phyloP scores from a whole-genome alignment of 2,329 filamentous ascomycete genomes.

The Pseudogymnoascus destructans region DNA sequence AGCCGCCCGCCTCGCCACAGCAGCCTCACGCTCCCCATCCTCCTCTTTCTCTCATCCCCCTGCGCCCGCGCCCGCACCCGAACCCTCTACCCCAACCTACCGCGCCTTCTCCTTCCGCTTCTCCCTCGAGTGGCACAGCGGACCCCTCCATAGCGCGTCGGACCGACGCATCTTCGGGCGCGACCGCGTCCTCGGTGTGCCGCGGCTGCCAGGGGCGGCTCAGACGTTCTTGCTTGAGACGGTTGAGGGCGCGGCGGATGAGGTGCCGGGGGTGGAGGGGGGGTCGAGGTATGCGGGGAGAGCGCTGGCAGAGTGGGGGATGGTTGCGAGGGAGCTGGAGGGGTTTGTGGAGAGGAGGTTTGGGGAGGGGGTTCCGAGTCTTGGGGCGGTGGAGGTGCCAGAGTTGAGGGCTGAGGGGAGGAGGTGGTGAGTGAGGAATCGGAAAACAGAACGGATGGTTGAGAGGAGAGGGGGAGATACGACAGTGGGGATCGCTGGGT shows the following conservation, averaged over 20 bases:
- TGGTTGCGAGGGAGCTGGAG: slow-evolving; percentile 66
- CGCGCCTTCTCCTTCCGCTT: slow-evolving; percentile 58
- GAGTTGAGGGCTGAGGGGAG: slow-evolving; percentile 51
- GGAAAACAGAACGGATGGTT: neutral
- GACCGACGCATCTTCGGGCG: slow-evolving; percentile 33
- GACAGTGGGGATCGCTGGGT: neutral
- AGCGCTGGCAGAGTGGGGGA: slow-evolving; percentile 64
- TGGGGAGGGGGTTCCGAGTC: slow-evolving; percentile 54
- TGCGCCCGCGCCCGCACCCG: slow-evolving; percentile 39
- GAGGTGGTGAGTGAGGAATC: slow-evolving; percentile 25
- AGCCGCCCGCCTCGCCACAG: slow-evolving; percentile 36
- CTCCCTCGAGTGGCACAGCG: slow-evolving; percentile 45
- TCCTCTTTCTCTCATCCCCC: slow-evolving; percentile 30
- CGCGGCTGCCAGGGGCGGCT: slow-evolving; percentile 56
- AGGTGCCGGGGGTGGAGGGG: slow-evolving; percentile 14
- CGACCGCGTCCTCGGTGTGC: slow-evolving; percentile 51
- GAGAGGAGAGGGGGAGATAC: too few species aligned
- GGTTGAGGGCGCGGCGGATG: slow-evolving; percentile 19
- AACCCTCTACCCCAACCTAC: slow-evolving; percentile 32
- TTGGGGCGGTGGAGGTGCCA: slow-evolving; percentile 58
- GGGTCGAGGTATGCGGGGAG: slow-evolving; percentile 53
- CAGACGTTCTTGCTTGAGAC: slow-evolving; percentile 45
- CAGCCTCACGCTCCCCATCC: slow-evolving; percentile 31
- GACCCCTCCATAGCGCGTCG: neutral
- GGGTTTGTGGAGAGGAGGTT: slow-evolving; percentile 66